Percentiles rank a stretch among this genome's conserved stretches.
phyloP scores from a whole-genome alignment of 371 early-diverging fungal species.

The Mortierella sp. region DNA sequence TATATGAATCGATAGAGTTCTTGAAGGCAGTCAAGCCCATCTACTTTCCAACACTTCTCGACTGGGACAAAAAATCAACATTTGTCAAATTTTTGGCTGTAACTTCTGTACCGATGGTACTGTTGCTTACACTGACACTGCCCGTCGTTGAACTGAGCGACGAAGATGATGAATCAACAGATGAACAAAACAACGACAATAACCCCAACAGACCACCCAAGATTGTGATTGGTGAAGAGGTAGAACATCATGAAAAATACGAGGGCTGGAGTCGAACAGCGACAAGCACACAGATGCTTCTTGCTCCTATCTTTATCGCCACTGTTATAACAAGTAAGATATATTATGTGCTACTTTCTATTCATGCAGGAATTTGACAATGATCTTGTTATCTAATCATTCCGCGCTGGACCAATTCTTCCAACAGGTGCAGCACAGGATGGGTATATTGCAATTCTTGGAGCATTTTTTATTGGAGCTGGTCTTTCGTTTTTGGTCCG shows the following conservation, averaged over 20 bases:
- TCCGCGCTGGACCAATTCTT: not conserved
- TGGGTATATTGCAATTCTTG: not conserved
- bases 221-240: not conserved
- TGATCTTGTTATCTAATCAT: not conserved
- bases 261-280: slow-evolving; percentile 28
- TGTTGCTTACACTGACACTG: slow-evolving; percentile 65
- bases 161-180: not conserved
- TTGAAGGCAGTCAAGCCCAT: slow-evolving; percentile 18
- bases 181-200: not conserved
- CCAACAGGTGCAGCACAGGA: slow-evolving; percentile 20
- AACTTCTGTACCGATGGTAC: slow-evolving; percentile 63
- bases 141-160: slow-evolving; percentile 67
- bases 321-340: slow-evolving; percentile 34
- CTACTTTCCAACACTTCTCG: slow-evolving; percentile 67
- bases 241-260: slow-evolving; percentile 25
- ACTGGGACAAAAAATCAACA: slow-evolving; percentile 61
- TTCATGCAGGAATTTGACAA: not conserved
- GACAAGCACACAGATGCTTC: slow-evolving; percentile 32
- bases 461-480: slow-evolving; percentile 16
- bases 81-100: slow-evolving; percentile 63
- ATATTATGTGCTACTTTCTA: too few species aligned
- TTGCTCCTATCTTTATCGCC: slow-evolving; percentile 35
- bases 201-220: not conserved
- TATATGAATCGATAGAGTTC: slow-evolving; percentile 8
- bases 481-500: slow-evolving; percentile 10